Percentiles rank a stretch among this genome's conserved stretches.
These are phyloP conservation scores for Pleurostoma richardsiae DNA, from an alignment of 2,329 filamentous ascomycete species.

Conservation along the genomic window DNA sequence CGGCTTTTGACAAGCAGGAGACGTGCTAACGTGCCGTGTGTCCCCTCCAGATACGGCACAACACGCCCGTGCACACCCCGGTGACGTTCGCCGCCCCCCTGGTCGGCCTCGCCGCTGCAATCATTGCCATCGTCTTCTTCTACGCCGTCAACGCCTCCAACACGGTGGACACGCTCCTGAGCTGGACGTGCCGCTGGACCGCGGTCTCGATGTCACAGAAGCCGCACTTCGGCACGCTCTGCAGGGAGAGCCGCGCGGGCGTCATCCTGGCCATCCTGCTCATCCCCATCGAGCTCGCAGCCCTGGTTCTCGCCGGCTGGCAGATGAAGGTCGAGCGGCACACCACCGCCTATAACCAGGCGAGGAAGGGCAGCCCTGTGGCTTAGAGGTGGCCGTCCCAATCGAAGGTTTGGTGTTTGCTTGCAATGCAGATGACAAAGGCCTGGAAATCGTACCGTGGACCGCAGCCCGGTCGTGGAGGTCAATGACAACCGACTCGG, in stretches of 20 bases:
- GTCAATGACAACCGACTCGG: too few relatives aligned
- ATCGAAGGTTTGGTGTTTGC: not conserved
- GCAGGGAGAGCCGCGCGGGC: constrained; percentile 48
- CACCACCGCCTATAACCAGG: constrained; percentile 20
- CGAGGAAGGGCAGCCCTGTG: constrained; percentile 26
- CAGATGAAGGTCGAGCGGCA: constrained; percentile 40
- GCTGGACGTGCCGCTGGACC: constrained; percentile 59
- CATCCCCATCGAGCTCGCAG: constrained; percentile 48
- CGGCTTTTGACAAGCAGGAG: too few relatives aligned
- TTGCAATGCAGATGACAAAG: not conserved
- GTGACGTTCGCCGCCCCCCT: constrained; percentile 33
- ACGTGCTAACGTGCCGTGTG: too few relatives aligned
- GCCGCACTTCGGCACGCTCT: constrained; percentile 53
- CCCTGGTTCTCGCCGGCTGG: constrained; percentile 39
- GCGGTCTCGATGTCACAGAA: constrained; percentile 43
- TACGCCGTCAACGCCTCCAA: constrained; percentile 51
- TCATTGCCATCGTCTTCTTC: constrained; percentile 52
- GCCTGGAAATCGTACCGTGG: constrained; percentile 6
- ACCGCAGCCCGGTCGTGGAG: constrained; percentile 2
- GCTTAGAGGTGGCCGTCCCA: constrained; percentile 2
- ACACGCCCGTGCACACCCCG: constrained; percentile 25
- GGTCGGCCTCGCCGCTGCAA: constrained; percentile 36
- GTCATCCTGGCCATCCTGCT: constrained; percentile 51
- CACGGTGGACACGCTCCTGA: constrained; percentile 49
- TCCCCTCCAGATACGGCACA: constrained; percentile 30